Evolutionary conservation across 1,284 basidiomycete species (phyloP).

Genomic region (Melampsora larici-populina): DNA sequence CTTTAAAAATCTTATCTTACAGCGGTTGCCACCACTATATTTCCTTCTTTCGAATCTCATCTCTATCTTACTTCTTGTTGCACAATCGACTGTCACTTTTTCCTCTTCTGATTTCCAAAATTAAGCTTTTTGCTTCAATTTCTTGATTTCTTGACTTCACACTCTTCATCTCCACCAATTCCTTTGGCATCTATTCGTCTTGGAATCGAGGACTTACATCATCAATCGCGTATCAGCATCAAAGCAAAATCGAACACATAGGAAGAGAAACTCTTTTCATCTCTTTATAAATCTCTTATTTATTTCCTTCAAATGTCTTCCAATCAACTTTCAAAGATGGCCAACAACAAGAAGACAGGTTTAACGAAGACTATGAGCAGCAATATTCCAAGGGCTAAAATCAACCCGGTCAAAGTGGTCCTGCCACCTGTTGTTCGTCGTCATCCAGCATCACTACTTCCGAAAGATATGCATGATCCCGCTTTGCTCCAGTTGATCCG

Average conservation of each 20-base stretch:
- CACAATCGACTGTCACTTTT: neutral
- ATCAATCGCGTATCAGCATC: too few species aligned
- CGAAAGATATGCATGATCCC: constrained; percentile 68
- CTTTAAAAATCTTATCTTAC: neutral
- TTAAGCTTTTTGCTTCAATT: constrained; percentile 9
- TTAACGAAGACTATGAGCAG: constrained; percentile 19
- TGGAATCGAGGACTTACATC: neutral
- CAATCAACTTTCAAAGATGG: too few species aligned
- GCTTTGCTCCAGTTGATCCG: constrained; percentile 72
- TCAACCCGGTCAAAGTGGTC: constrained; percentile 44
- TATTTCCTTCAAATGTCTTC: too few species aligned
- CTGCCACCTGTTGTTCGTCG: constrained; percentile 56
- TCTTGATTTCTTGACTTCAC: constrained; percentile 18
- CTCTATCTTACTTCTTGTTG: constrained; percentile 9
- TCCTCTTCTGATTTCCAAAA: neutral
- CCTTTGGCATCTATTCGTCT: too few species aligned
- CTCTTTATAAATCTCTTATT: too few species aligned
- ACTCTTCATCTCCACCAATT: constrained; percentile 2
- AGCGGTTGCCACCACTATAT: too few species aligned
- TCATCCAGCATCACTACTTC: constrained; percentile 66
- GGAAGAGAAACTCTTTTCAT: too few species aligned
- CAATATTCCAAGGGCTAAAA: constrained; percentile 3
- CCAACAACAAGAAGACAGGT: neutral
- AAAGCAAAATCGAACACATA: too few species aligned
- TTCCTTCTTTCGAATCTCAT: constrained; percentile 3